A percentile compares a stretch with the other conserved stretches of the same genome.
Conservation (phyloP, 2,329 filamentous ascomycete species). For the Claviceps sp. region DNA sequence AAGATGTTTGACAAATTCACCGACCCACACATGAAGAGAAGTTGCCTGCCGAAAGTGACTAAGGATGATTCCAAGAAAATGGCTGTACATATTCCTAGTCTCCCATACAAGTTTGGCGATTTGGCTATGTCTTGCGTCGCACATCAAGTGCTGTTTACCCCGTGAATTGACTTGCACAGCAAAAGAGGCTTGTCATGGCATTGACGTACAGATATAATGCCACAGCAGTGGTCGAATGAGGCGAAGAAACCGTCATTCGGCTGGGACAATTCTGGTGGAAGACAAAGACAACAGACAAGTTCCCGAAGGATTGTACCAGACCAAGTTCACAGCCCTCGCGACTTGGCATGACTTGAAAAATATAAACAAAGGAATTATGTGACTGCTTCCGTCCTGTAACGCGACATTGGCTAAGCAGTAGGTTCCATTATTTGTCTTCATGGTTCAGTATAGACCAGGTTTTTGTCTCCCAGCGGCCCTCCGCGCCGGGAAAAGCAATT, state of each 20-base stretch:
- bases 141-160: slow-evolving; percentile 38
- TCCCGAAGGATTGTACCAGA: no score
- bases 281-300: no score
- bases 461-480: no score
- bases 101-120: slow-evolving; percentile 57
- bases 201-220: slow-evolving; percentile 67
- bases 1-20: slow-evolving; percentile 55
- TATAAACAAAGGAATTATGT: no score
- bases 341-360: no score
- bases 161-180: slow-evolving; percentile 46
- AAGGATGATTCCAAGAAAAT: slow-evolving; percentile 54
- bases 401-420: no score
- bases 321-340: no score
- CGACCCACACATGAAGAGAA: slow-evolving; percentile 61
- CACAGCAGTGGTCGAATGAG: slow-evolving; percentile 71
- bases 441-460: no score
- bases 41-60: slow-evolving; percentile 48
- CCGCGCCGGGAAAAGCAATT: no score
- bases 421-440: no score
- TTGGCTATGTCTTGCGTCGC: slow-evolving; percentile 50
- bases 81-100: slow-evolving; percentile 62
- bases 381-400: no score
- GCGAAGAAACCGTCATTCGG: slow-evolving; percentile 50
- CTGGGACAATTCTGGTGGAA: slow-evolving; percentile 31
- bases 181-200: slow-evolving; percentile 57